These are phyloP conservation scores for Coix lacrymajobi DNA, from an alignment of 176 grass and related monocot species.

Conservation along the genomic window DNA sequence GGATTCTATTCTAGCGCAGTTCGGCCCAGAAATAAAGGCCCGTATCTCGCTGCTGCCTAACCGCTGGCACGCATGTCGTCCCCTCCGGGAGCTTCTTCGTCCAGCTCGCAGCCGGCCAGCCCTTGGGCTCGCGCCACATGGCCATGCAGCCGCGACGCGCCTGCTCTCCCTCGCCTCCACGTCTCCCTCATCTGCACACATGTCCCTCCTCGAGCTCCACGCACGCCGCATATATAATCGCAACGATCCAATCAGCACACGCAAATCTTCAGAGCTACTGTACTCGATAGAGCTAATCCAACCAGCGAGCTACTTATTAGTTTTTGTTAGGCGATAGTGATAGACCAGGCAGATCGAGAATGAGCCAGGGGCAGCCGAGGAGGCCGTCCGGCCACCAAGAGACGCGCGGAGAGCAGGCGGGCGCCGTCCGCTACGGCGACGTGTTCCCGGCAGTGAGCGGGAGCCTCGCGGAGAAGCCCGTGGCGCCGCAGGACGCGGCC, in stretches of 20 bases:
- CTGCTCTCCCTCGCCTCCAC: not conserved
- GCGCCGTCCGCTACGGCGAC: constrained; percentile 48
- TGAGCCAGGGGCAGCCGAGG: constrained; percentile 71
- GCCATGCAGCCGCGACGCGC: not conserved
- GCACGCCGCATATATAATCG: not conserved
- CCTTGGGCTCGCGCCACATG: constrained; percentile 2
- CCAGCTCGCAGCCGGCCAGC: not conserved
- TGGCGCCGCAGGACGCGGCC: constrained; percentile 60
- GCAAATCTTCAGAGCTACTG: not conserved
- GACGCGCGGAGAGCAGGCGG: not conserved
- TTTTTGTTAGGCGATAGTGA: not conserved
- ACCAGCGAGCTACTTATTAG: not conserved
- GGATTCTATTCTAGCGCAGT: not conserved
- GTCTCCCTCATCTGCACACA: not conserved
- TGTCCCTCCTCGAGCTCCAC: not conserved
- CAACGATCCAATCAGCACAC: not conserved
- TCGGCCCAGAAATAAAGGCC: not conserved
- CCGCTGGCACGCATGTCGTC: not conserved
- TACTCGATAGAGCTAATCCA: not conserved
- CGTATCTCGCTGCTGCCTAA: not conserved
- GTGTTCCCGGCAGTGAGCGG: constrained; percentile 55
- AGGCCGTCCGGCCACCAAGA: constrained; percentile 14
- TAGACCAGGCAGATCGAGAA: not conserved
- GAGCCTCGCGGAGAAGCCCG: constrained; percentile 29
- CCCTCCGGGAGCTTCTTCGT: not conserved